Evolutionary conservation across 148 eudicot species (phyloP).

Genomic region (Persicaria maculosa): DNA sequence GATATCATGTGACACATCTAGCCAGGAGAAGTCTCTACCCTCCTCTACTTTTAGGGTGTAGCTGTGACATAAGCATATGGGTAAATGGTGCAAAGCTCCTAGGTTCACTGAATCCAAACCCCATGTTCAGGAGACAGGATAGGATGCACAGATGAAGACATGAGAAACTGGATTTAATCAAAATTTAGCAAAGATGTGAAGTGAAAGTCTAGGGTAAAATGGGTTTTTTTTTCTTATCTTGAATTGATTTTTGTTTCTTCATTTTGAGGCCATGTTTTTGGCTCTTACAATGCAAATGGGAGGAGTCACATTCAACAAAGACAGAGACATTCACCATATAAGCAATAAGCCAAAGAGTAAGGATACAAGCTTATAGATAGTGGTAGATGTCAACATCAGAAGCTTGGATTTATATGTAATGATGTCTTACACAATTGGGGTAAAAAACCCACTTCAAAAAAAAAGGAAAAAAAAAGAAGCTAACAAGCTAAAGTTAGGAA

Average conservation of each 20-base stretch:
- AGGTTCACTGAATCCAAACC: constrained; percentile 4
- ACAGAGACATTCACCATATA: not conserved
- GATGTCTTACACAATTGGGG: constrained; percentile 7
- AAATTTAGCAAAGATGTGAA: not conserved
- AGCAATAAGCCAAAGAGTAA: not conserved
- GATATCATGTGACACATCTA: constrained; percentile 7
- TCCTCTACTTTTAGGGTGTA: not conserved
- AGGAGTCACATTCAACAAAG: not conserved
- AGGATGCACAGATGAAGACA: not conserved
- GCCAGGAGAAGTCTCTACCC: not conserved
- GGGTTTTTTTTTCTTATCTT: not conserved
- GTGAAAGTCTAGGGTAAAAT: not conserved
- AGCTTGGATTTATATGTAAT: constrained; percentile 7
- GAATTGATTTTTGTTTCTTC: too few relatives aligned
- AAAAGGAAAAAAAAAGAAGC: not conserved
- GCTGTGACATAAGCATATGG: constrained; percentile 9
- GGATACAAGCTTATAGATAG: not conserved
- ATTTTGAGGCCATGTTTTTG: not conserved
- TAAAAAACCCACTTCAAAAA: constrained; percentile 6
- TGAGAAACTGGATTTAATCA: not conserved
- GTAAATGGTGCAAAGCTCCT: constrained; percentile 5
- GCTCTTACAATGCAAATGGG: not conserved
- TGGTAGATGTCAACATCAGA: not conserved
- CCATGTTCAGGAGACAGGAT: constrained; percentile 4
- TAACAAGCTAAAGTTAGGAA: not conserved